Evolutionary conservation across 2,329 filamentous ascomycete genomes (phyloP).

Genomic region (Aspergillus latus): DNA sequence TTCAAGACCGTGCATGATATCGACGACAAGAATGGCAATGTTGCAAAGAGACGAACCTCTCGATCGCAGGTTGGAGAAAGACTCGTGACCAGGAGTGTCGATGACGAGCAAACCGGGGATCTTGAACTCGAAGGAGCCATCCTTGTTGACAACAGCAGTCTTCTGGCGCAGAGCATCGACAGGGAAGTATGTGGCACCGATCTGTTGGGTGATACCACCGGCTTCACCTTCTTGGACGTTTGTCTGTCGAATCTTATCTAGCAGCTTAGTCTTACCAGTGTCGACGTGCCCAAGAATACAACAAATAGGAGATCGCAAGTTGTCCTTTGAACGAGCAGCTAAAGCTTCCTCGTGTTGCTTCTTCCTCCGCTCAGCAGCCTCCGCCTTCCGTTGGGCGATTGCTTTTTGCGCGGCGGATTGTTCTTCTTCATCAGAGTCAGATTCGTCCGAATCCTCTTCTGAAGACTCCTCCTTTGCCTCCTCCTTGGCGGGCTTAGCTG

Average conservation of each 20-base stretch:
- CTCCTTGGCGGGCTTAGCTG: constrained; percentile 26
- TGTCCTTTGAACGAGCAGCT: constrained; percentile 86
- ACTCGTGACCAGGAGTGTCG: constrained; percentile 99
- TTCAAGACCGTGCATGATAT: constrained; percentile 99
- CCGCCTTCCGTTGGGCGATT: constrained; percentile 76
- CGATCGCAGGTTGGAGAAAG: constrained; percentile 96
- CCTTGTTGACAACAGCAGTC: constrained; percentile 87
- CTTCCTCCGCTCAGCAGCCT: constrained; percentile 83
- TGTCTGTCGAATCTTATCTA: constrained; percentile 97
- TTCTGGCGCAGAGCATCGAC: constrained; percentile 90
- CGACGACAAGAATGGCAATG: constrained; percentile 97
- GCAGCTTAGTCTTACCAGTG: constrained; percentile 98
- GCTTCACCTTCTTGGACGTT: constrained; percentile 99
- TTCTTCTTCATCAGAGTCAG: constrained; percentile 73
- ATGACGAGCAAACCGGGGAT: constrained; percentile 95
- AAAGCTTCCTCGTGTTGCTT: constrained; percentile 89
- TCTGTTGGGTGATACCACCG: constrained; percentile 98
- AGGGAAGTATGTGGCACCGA: constrained; percentile 98
- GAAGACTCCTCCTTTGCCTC: constrained; percentile 40
- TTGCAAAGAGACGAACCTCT: constrained; percentile 98
- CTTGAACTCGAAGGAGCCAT: constrained; percentile 92
- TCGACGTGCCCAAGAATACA: constrained; percentile 99
- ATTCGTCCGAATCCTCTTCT: constrained; percentile 55
- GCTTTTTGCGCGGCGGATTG: constrained; percentile 70
- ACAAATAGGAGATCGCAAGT: constrained; percentile 96